Evolutionary conservation across 1,284 basidiomycete species (phyloP), one percentile per base, ranked within the genome.

Genomic region (Ustilago tritici): DNA sequence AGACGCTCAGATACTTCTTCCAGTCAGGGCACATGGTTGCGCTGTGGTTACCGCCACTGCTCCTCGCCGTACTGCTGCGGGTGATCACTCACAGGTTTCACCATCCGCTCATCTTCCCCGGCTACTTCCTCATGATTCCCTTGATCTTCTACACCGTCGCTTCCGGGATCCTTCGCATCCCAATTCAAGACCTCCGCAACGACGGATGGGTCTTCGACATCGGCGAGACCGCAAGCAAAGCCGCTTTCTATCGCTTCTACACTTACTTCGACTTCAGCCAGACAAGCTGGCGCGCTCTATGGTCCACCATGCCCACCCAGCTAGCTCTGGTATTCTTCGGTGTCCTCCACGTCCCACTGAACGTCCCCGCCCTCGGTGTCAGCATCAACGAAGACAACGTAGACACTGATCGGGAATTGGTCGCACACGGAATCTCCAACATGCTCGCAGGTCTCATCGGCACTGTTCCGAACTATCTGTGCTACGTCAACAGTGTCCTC

Each of bases 391-490:
- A 93, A 84, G 95, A 91, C 85, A 90, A 98, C 62, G 91, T 98
- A 65, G 92, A 98, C 80, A 95, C 95, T 2, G 93, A 99, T 85
- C 92, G 92, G 68, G 96, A 99, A 86, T 91, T 99, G 1, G 90
- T 97, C 47, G 95, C 91, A 1, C 96, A 99, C 84, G 96, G 96
- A 5, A 91, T 94, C 70, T 95, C 95, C 1, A 99, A 99, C 85
- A 76, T 98, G 5, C 87, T 93, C 0, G 91, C 95, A 0, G 95
- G 95, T 2, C 68, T 92, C 3, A 81, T 93, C 28, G 95, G 95
- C 3, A 92, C 92, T 4, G 94, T 94, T 17, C 87, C 87, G 8
- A 89, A 89, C 79, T 89, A 89, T 73, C 85, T 89, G 15, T 88
- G 87, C 76, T 86, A 86, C 55, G 84, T 86, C 61, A 86, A 86